Conservation (phyloP, 179 eudicot species). For the Camellia oleifera region DNA sequence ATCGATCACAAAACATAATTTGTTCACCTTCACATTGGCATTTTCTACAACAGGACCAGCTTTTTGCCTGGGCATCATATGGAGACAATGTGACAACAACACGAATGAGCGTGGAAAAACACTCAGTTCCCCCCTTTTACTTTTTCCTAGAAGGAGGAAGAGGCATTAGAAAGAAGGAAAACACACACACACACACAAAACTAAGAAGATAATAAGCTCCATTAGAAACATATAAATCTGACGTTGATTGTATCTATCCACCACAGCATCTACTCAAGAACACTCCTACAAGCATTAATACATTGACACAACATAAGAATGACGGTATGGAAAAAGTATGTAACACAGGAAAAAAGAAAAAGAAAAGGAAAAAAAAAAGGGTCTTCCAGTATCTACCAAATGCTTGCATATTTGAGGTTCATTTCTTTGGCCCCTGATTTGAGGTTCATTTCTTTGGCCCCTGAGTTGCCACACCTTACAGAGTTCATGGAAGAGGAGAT, state of each 20-base stretch:
- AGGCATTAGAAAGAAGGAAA: neutral
- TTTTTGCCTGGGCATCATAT: slow-evolving; percentile 93
- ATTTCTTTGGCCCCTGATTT: neutral
- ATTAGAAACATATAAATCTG: neutral
- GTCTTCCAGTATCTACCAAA: neutral
- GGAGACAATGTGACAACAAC: slow-evolving; percentile 86
- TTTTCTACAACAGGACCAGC: slow-evolving; percentile 53
- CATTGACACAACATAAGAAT: neutral
- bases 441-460: slow-evolving; percentile 1
- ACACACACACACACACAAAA: neutral
- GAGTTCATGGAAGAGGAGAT: neutral
- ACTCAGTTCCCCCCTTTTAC: slow-evolving; percentile 92
- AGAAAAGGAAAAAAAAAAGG: no score
- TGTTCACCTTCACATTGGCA: slow-evolving; percentile 40
- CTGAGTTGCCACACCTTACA: neutral
- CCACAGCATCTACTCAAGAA: neutral
- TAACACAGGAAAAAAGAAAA: no score
- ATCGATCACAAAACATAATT: neutral
- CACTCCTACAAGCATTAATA: neutral
- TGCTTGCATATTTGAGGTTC: neutral
- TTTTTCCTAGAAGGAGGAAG: slow-evolving; percentile 42
- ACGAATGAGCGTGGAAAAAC: slow-evolving; percentile 72
- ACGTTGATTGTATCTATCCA: neutral
- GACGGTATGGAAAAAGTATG: neutral
- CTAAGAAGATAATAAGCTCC: neutral